Evolutionary conservation across 768 basidiomycete species (phyloP).

Genomic region (Auricularia cornea): DNA sequence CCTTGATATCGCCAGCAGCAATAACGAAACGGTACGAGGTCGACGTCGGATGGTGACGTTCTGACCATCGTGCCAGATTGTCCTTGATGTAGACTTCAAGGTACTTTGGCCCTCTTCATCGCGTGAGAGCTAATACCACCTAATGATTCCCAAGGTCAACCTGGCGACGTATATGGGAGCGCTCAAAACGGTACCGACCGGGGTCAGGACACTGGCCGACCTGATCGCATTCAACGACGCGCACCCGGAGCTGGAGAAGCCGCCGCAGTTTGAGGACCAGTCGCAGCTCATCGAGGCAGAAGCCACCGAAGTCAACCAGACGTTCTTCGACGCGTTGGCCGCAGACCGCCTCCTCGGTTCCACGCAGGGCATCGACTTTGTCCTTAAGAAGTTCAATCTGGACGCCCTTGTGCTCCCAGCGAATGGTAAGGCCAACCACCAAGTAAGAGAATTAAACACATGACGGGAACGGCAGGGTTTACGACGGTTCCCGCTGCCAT

Average conservation of each 20-base stretch:
- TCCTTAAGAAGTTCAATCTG: constrained; percentile 10
- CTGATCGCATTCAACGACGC: constrained; percentile 49
- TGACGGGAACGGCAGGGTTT: constrained; percentile 1
- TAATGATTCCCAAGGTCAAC: constrained; percentile 33
- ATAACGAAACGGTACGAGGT: constrained; percentile 33
- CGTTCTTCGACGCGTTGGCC: constrained; percentile 37
- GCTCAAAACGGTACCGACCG: constrained; percentile 45
- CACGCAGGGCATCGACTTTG: constrained; percentile 29
- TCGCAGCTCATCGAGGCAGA: constrained; percentile 17
- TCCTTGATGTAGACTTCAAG: constrained; percentile 53
- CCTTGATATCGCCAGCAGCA: constrained; percentile 37
- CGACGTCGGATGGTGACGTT: not conserved
- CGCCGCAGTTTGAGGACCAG: constrained; percentile 6
- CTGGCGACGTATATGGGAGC: constrained; percentile 40
- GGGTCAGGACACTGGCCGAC: constrained; percentile 46
- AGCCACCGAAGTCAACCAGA: constrained; percentile 18
- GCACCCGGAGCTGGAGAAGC: constrained; percentile 41
- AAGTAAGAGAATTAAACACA: not conserved
- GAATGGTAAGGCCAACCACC: not conserved
- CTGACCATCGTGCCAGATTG: constrained; percentile 19
- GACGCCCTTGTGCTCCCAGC: constrained; percentile 11
- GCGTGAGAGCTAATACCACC: not conserved
- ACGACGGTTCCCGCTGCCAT: constrained; percentile 7
- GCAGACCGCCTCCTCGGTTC: constrained; percentile 44
- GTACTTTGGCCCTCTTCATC: constrained; percentile 17